Evolutionary conservation across 768 basidiomycete genomes (phyloP), one percentile per base, ranked within the genome.

Genomic region (Mrakia blollopis): DNA sequence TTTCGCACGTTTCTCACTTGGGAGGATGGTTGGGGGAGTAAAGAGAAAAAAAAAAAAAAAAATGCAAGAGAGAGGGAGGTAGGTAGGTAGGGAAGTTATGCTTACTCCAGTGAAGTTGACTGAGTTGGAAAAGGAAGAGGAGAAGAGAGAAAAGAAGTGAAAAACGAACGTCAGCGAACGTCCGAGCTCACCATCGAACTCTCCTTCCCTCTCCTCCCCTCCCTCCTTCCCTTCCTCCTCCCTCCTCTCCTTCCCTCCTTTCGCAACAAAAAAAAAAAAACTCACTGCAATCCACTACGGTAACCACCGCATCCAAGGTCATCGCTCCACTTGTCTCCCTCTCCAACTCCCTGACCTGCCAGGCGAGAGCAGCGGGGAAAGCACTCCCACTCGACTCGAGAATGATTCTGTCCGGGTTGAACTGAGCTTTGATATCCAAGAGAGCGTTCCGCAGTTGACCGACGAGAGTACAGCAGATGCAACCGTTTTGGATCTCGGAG

Each of bases 381-480:
- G 95, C 95, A 11, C 93, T 95, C 16, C 95, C 95, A 50, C 93
- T 95, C 87, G 92, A 92, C 85, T 98, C 95, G 78, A 98, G 93
- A 80, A 98, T 90, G 80, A 98, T 94, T 52, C 95, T 87, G 84
- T 98, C 93, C 25, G 75, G 69, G 65, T 70, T 76, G 39, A 78
- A 25, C 83, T 52, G 80, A 90, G 91, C 91, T 85, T 89, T 87
- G 78, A 98, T 95, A 82, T 97, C 95, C 41, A 94, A 82, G 61
- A 97, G 84, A 6, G 95, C 95, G 11, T 86, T 92, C 84, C 94
- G 90, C 90, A 98, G 95, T 81, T 95, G 92, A 2, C 95, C 95
- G 28, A 97, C 93, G 52, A 97, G 88, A 1, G 96, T 91, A 81
- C 94, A 95, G 80, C 94, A 95, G 89, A 76, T 21, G 39, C 75